A percentile compares a stretch with the other conserved stretches of the same genome.
These are phyloP conservation scores for Dendrobium chrysotoxum DNA, from an alignment of 106 monocot species.

Conservation along the genomic window DNA sequence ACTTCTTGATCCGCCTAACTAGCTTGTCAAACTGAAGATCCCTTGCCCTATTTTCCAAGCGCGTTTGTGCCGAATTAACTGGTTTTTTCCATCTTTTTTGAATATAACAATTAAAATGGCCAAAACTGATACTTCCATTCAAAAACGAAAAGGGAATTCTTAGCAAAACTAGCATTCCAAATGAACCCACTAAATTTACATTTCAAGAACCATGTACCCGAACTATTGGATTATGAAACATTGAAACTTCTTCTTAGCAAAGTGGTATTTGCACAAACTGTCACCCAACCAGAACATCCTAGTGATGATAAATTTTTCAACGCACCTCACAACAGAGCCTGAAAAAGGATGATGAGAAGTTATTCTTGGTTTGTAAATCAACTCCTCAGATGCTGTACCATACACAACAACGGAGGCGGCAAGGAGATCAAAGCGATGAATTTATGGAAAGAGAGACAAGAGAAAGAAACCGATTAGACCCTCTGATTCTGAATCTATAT, in stretches of 20 bases:
- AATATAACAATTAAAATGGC: background rate
- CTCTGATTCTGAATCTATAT: no score
- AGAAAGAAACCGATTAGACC: no score
- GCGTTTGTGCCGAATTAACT: slow-evolving; percentile 60
- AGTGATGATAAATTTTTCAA: background rate
- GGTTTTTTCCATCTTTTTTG: slow-evolving; percentile 66
- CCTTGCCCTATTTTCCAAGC: slow-evolving; percentile 56
- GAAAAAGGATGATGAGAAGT: background rate
- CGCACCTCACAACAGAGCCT: background rate
- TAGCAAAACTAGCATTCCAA: background rate
- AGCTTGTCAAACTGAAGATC: slow-evolving; percentile 66
- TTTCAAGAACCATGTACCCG: background rate
- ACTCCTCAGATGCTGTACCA: background rate
- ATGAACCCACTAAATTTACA: background rate
- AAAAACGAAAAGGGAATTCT: background rate
- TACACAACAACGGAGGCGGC: no score
- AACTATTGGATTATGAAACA: background rate
- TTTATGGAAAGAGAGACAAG: no score
- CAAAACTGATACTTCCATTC: background rate
- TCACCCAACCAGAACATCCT: background rate
- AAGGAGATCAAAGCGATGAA: no score
- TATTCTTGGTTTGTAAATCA: background rate
- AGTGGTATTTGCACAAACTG: background rate
- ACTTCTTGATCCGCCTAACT: slow-evolving; percentile 37
- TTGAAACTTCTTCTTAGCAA: background rate